Conservation (phyloP, 2,329 filamentous ascomycete genomes). For the Ophiostoma triangulosporum region DNA sequence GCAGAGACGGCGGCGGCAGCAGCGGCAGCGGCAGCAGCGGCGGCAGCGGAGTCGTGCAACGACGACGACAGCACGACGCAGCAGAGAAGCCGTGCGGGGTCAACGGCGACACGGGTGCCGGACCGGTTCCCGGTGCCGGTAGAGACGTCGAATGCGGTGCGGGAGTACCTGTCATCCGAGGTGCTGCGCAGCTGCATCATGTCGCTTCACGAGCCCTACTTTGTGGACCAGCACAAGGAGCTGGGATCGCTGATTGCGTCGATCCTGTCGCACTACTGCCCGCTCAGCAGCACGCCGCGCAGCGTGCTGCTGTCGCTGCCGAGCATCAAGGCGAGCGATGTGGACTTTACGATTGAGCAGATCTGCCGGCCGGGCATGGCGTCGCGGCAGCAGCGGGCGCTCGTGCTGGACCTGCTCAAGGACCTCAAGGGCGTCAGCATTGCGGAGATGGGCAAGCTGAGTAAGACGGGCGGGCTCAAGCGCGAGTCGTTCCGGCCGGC, state of each 20-base stretch:
- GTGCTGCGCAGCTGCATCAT: constrained; percentile 83
- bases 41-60: constrained; percentile 1
- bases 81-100: not conserved
- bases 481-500: constrained; percentile 14
- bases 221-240: constrained; percentile 90
- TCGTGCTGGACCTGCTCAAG: constrained; percentile 74
- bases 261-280: constrained; percentile 66
- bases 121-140: constrained; percentile 31
- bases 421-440: constrained; percentile 83
- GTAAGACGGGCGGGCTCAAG: constrained; percentile 32
- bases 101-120: constrained; percentile 11
- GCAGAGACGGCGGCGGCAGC: not conserved
- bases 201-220: constrained; percentile 88
- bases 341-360: constrained; percentile 50
- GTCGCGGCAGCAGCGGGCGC: constrained; percentile 63
- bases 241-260: constrained; percentile 76
- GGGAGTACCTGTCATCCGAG: constrained; percentile 80
- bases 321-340: constrained; percentile 53
- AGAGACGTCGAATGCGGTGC: constrained; percentile 51
- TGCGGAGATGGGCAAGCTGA: constrained; percentile 80
- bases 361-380: constrained; percentile 44
- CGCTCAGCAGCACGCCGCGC: constrained; percentile 55
- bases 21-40: not conserved
- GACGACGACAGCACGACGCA: not conserved
- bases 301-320: constrained; percentile 69